A percentile compares a stretch with the other conserved stretches of the same genome.
These are phyloP conservation scores for Hyphopichia burtonii DNA, from an alignment of 1,139 yeast genomes.

Conservation along the genomic window DNA sequence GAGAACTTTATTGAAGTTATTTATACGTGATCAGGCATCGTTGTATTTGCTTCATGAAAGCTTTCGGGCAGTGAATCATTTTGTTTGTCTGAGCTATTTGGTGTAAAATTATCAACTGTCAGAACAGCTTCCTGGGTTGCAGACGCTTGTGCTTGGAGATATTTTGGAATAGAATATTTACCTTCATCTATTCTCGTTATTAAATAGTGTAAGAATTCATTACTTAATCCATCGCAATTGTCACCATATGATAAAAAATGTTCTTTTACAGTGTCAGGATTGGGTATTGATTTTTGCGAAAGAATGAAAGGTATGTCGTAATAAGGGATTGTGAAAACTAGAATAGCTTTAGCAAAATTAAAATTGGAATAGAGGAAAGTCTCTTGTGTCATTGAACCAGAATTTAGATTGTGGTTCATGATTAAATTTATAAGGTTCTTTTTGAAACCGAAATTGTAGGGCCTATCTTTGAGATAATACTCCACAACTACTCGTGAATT, in stretches of 20 bases:
- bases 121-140: not conserved
- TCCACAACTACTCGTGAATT: constrained; percentile 29
- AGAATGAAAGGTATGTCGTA: constrained; percentile 22
- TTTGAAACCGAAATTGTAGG: constrained; percentile 29
- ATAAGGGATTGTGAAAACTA: constrained; percentile 28
- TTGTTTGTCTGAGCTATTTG: not conserved
- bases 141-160: not conserved
- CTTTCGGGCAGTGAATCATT: not conserved
- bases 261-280: not conserved
- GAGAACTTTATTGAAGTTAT: too few species aligned
- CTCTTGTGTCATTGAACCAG: constrained; percentile 10
- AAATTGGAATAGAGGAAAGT: constrained; percentile 8
- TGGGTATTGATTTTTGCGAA: not conserved
- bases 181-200: constrained; percentile 1
- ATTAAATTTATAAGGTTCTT: constrained; percentile 36
- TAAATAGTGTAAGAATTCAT: not conserved
- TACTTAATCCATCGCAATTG: not conserved
- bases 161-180: not conserved
- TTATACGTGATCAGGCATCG: too few species aligned
- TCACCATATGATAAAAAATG: not conserved
- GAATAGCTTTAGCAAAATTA: constrained; percentile 18
- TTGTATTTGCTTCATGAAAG: not conserved
- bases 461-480: constrained; percentile 22
- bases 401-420: constrained; percentile 27
- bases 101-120: not conserved